phyloP scores from a whole-genome alignment of 164 flowering plant genomes.

The Vitis amurensis region DNA sequence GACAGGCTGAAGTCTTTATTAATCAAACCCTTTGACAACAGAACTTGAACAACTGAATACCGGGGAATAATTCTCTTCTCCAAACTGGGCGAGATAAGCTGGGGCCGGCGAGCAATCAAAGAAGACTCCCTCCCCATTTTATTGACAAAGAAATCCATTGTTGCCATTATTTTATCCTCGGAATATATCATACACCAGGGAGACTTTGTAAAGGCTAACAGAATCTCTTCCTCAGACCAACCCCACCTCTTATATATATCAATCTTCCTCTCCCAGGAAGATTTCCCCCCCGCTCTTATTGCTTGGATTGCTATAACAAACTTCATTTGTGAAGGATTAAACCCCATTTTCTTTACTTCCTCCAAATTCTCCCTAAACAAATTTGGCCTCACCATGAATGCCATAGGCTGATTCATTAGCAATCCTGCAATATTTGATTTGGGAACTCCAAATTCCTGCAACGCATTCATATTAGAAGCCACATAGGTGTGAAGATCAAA shows the following conservation, averaged over 20 bases:
- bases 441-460: slow-evolving; percentile 21
- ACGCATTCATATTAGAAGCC: slow-evolving; percentile 8
- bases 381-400: not conserved
- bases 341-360: slow-evolving; percentile 14
- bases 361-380: not conserved
- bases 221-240: slow-evolving; percentile 18
- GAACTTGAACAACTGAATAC: not conserved
- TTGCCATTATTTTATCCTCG: slow-evolving; percentile 14
- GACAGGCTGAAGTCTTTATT: not conserved
- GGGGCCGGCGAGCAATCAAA: not conserved
- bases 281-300: not conserved
- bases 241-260: slow-evolving; percentile 20
- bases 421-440: not conserved
- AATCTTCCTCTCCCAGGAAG: slow-evolving; percentile 11
- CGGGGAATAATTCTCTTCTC: slow-evolving; percentile 12
- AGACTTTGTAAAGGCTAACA: slow-evolving; percentile 7
- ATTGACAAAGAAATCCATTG: slow-evolving; percentile 18
- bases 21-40: slow-evolving; percentile 9
- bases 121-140: slow-evolving; percentile 7
- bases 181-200: slow-evolving; percentile 13
- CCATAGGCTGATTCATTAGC: not conserved
- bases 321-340: not conserved
- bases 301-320: slow-evolving; percentile 6
- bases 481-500: not conserved
- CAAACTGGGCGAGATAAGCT: not conserved